phyloP scores from a whole-genome alignment of 495 filamentous ascomycete genomes.

The Platismatia glauca region DNA sequence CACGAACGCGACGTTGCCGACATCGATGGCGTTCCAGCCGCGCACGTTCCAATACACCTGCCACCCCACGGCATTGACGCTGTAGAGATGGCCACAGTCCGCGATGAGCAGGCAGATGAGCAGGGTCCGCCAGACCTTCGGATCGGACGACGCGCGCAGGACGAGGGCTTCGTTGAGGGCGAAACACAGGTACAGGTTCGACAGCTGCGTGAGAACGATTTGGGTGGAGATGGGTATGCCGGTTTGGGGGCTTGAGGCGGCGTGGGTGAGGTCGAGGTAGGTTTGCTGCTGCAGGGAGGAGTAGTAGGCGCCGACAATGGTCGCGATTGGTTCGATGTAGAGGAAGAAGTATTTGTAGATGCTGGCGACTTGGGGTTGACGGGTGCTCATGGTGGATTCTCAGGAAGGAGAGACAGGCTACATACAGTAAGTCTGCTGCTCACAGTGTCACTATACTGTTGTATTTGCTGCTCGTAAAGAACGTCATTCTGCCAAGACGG shows the following conservation, averaged over 20 bases:
- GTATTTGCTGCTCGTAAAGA: too few species aligned
- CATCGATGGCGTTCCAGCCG: constrained; percentile 56
- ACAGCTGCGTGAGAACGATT: constrained; percentile 34
- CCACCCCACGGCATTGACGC: constrained; percentile 40
- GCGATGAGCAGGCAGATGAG: constrained; percentile 53
- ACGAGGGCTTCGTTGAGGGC: constrained; percentile 62
- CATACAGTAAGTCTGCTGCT: too few species aligned
- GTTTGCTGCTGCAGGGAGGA: constrained; percentile 45
- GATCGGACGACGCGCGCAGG: constrained; percentile 51
- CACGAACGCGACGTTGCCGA: constrained; percentile 55
- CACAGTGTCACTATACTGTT: too few species aligned
- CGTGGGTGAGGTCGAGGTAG: constrained; percentile 53
- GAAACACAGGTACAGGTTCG: constrained; percentile 39
- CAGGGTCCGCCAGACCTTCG: constrained; percentile 55
- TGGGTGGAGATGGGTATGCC: constrained; percentile 34
- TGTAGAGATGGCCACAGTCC: constrained; percentile 60
- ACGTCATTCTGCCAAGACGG: too few species aligned
- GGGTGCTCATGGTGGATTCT: not conserved
- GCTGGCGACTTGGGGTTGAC: constrained; percentile 22
- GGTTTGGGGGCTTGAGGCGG: constrained; percentile 33
- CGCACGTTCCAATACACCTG: constrained; percentile 47
- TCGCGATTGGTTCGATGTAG: constrained; percentile 54
- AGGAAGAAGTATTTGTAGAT: constrained; percentile 57
- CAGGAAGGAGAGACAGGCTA: too few species aligned
- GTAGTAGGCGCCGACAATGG: constrained; percentile 57